A percentile compares a stretch with the other conserved stretches of the same genome.
Evolutionary conservation across 2,329 filamentous ascomycete species (phyloP).

Genomic region (Stagonosporopsis tanaceti): DNA sequence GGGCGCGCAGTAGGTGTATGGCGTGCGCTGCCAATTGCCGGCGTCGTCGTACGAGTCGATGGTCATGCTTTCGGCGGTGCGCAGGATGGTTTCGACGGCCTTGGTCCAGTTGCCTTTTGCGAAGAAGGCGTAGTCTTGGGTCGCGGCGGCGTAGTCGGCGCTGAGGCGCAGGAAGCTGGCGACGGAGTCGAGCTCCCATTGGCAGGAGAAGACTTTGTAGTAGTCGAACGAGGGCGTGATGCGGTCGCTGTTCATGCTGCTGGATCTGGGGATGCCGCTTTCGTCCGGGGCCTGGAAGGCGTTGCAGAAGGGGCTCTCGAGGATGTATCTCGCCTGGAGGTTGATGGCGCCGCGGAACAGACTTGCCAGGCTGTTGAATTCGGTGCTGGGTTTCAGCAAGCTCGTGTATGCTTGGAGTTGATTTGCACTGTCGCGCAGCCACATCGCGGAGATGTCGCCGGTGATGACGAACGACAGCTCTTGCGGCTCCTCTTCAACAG

Average conservation of each 20-base stretch:
- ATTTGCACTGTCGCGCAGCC: constrained; percentile 66
- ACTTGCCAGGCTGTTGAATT: constrained; percentile 63
- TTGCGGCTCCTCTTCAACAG: constrained; percentile 53
- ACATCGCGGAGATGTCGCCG: constrained; percentile 65
- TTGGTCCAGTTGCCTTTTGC: constrained; percentile 54
- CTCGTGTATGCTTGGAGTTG: constrained; percentile 74
- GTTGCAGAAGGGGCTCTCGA: constrained; percentile 64
- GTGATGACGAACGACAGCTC: constrained; percentile 69
- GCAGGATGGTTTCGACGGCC: constrained; percentile 54
- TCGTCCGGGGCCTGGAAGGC: constrained; percentile 61
- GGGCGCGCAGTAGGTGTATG: constrained; percentile 56
- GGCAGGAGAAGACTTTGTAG: constrained; percentile 58
- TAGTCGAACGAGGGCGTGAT: constrained; percentile 56
- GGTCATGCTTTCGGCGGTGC: constrained; percentile 56
- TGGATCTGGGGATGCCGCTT: constrained; percentile 51
- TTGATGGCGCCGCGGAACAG: constrained; percentile 77
- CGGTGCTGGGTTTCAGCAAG: constrained; percentile 60
- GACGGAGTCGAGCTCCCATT: constrained; percentile 62
- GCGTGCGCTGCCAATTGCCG: constrained; percentile 53
- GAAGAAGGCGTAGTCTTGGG: constrained; percentile 57
- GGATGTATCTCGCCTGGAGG: constrained; percentile 72
- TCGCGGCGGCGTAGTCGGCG: constrained; percentile 56
- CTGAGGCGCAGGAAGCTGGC: constrained; percentile 60
- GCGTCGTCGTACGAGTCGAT: constrained; percentile 56
- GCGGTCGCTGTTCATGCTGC: constrained; percentile 49